These are phyloP conservation scores for Penicillium sp. DNA, from an alignment of 2,329 filamentous ascomycete genomes.

Conservation along the genomic window DNA sequence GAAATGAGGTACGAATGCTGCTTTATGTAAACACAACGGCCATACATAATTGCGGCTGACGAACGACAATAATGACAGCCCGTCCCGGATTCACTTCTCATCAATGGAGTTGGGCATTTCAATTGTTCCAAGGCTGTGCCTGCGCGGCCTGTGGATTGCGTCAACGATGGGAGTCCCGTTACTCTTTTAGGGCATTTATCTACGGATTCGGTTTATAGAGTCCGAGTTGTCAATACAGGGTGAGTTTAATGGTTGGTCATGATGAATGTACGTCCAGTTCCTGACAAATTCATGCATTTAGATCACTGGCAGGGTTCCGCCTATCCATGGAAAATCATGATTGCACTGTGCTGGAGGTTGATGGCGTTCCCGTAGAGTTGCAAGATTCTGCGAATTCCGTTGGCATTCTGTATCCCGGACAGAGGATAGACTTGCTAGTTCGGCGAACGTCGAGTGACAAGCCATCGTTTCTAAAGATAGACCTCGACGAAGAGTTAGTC, in stretches of 20 bases:
- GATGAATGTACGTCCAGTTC: slow-evolving; percentile 38
- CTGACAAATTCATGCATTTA: slow-evolving; percentile 45
- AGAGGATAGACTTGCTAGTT: slow-evolving; percentile 49
- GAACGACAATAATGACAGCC: slow-evolving; percentile 38
- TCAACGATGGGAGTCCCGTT: slow-evolving; percentile 23
- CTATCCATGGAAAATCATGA: slow-evolving; percentile 30
- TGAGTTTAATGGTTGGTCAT: slow-evolving; percentile 20
- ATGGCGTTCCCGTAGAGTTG: slow-evolving; percentile 43
- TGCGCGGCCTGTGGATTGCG: slow-evolving; percentile 52
- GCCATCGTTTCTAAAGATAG: slow-evolving; percentile 34
- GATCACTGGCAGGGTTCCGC: slow-evolving; percentile 33
- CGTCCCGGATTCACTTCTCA: slow-evolving; percentile 53
- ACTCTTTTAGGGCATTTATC: slow-evolving; percentile 32
- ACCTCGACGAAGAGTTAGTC: slow-evolving; percentile 44
- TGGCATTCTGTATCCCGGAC: slow-evolving; percentile 52
- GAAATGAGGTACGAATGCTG: slow-evolving; percentile 45
- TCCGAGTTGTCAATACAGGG: slow-evolving; percentile 54
- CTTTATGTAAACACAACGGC: background rate
- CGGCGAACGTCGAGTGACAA: slow-evolving; percentile 27
- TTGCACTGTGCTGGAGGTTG: slow-evolving; percentile 33
- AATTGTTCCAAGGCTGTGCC: slow-evolving; percentile 53
- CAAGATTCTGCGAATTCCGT: slow-evolving; percentile 33
- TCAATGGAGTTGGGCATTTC: slow-evolving; percentile 54
- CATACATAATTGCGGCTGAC: background rate
- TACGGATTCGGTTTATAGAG: slow-evolving; percentile 34